Evolutionary conservation across 1,284 basidiomycete genomes (phyloP), one percentile per base, ranked within the genome.

Genomic region (Cutaneotrichosporon cavernicola): DNA sequence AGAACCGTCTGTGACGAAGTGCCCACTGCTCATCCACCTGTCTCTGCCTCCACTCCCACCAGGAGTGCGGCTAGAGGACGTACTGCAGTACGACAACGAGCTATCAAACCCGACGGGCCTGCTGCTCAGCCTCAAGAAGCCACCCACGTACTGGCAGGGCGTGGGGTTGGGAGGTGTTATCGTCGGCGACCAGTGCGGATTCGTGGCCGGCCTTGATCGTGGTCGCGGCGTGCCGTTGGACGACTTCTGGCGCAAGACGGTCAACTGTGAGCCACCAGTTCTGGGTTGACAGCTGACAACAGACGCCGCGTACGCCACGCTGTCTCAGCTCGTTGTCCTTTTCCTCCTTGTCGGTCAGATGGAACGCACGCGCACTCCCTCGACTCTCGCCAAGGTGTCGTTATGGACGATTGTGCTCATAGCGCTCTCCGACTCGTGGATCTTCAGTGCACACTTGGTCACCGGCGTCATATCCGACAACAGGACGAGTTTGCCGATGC

Each of bases 401-500:
- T 82, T 89, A 4, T 92, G 90, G 87, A 86, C 88, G 0, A 91
- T 94, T 73, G 82, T 91, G 31, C 82, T 87, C 14, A 90, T 92
- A 76, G 85, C 88, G 10, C 85, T 88, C 2, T 85, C 90, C 14
- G 92, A 95, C 73, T 86, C 89, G 0, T 87, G 92, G 56, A 87
- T 90, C 1, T 93, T 93, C 73, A 88, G 89, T 30, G 88, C 89
- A 3, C 90, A 94, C 72, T 86, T 92, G 57, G 92, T 90, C 0
- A 88, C 94, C 64, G 90, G 89, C 3, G 88, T 93, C 58, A 81
- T 92, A 40, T 87, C 89, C 1, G 89, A 92, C 65, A 91, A 91
- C 55, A 83, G 87, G 56, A 86, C 90, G 2, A 89, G 89, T 0
- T 76, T 94, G 31, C 87, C 90, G 0, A 83, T 92, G 34, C 84